These are phyloP conservation scores for Phyllosticta paracitricarpa DNA, from an alignment of 2,329 filamentous ascomycete genomes.

Conservation along the genomic window DNA sequence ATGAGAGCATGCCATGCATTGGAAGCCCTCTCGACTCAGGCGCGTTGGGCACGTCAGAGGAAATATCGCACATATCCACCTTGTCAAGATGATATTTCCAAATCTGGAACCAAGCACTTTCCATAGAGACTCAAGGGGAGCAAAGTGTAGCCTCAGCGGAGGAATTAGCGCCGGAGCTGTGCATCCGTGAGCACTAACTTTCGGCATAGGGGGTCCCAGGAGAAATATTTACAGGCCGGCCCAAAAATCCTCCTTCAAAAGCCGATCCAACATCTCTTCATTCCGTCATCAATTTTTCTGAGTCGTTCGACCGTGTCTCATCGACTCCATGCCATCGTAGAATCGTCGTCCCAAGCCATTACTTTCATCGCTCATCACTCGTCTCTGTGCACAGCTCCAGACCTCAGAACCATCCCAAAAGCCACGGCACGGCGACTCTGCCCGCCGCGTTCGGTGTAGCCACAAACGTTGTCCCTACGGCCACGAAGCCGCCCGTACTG, in stretches of 20 bases:
- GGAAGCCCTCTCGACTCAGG: neutral
- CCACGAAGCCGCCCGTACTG: constrained; percentile 1
- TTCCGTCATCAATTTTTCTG: neutral
- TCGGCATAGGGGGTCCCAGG: neutral
- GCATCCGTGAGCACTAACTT: neutral
- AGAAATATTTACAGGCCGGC: neutral
- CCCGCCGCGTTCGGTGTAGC: constrained; percentile 9
- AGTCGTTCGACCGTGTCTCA: neutral
- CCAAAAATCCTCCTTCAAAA: neutral
- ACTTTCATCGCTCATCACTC: neutral
- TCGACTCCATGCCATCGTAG: neutral
- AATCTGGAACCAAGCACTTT: too few species aligned
- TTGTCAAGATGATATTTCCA: too few species aligned
- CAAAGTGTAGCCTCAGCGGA: neutral
- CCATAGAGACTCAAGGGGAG: too few species aligned
- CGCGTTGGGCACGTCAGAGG: neutral
- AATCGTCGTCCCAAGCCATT: neutral
- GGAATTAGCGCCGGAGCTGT: neutral
- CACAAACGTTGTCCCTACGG: constrained; percentile 9
- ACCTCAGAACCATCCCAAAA: constrained; percentile 3
- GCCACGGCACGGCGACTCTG: constrained; percentile 1
- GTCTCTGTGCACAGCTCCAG: neutral
- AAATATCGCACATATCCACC: neutral
- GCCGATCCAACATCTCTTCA: neutral
- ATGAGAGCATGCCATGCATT: too few species aligned